Percentiles rank a stretch among this genome's conserved stretches.
Conservation (phyloP, 352 stramenopile species). For the Blastocystis sp. region DNA sequence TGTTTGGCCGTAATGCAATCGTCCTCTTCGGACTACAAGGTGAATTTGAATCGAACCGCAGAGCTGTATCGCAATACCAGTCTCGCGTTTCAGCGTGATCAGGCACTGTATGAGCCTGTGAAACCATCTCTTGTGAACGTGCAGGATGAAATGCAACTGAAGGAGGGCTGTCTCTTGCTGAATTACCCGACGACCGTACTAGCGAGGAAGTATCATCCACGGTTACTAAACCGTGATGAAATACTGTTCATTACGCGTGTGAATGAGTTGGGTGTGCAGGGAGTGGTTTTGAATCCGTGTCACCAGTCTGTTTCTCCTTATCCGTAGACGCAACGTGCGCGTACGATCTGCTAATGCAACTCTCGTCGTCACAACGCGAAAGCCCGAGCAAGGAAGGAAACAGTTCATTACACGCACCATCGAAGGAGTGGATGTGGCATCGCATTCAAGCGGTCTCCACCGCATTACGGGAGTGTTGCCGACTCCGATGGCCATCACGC, state of each 20-base stretch:
- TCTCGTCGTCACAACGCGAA: background rate
- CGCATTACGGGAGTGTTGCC: background rate
- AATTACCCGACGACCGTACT: constrained; percentile 47
- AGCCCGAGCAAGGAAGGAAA: background rate
- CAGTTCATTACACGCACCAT: background rate
- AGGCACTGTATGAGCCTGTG: background rate
- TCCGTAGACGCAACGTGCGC: background rate
- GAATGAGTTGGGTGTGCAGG: constrained; percentile 36
- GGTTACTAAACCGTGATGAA: background rate
- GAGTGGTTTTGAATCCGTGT: constrained; percentile 57
- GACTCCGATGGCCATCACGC: background rate
- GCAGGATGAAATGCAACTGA: background rate
- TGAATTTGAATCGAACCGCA: background rate
- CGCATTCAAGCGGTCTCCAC: background rate
- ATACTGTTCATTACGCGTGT: constrained; percentile 32
- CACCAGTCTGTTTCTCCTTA: background rate
- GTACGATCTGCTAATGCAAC: background rate
- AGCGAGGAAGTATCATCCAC: background rate
- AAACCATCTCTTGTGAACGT: background rate
- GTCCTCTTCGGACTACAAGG: background rate
- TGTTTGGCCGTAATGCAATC: background rate
- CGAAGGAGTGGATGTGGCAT: background rate
- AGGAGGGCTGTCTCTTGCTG: constrained; percentile 7
- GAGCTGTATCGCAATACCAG: background rate
- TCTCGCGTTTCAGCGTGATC: constrained; percentile 27